A percentile compares a stretch with the other conserved stretches of the same genome.
Conservation (phyloP, 2,329 filamentous ascomycete genomes). For the Xylaria sp. region DNA sequence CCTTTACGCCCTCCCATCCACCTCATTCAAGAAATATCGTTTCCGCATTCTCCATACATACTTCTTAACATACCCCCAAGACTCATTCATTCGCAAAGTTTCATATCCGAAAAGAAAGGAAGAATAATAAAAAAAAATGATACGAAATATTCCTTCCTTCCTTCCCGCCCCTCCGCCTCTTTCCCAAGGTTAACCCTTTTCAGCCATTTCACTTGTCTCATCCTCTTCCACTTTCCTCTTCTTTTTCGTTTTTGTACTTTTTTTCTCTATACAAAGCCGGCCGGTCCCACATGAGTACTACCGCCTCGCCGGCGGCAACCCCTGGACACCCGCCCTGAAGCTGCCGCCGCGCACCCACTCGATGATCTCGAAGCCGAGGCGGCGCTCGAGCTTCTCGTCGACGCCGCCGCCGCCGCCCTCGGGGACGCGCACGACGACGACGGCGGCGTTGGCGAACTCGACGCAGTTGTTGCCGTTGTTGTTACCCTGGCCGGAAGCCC, state of each 20-base stretch:
- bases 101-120: background rate
- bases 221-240: background rate
- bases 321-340: conserved; percentile 39
- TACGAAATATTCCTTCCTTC: background rate
- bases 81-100: background rate
- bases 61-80: background rate
- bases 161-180: background rate
- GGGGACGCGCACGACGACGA: conserved; percentile 58
- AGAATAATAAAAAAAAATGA: background rate
- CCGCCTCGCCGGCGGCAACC: conserved; percentile 3
- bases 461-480: conserved; percentile 52
- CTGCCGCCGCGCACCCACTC: conserved; percentile 69
- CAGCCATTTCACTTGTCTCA: no score
- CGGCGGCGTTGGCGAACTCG: conserved; percentile 57
- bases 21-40: background rate
- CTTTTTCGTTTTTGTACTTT: no score
- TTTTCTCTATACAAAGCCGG: no score
- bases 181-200: no score
- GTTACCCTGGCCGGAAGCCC: no score
- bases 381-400: conserved; percentile 70
- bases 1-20: conserved; percentile 1
- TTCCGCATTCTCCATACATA: background rate
- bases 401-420: conserved; percentile 48
- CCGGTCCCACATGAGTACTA: no score
- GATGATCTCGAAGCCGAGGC: conserved; percentile 83